These are phyloP conservation scores for Tremella yokohamensis DNA, from an alignment of 768 basidiomycete species.

Conservation along the genomic window DNA sequence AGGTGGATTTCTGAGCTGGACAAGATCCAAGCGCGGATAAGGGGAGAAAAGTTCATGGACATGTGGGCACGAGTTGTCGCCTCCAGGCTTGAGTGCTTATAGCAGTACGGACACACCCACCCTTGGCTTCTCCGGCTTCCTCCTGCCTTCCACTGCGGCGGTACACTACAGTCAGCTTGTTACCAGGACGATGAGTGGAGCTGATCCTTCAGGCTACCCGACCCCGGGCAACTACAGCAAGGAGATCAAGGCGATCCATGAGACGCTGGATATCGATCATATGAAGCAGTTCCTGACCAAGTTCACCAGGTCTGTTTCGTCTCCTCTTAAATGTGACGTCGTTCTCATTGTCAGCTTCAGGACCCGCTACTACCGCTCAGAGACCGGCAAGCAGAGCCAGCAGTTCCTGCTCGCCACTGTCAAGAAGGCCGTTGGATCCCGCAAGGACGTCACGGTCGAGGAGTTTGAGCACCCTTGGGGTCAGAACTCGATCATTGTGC, in stretches of 20 bases:
- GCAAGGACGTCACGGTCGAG: conserved; percentile 58
- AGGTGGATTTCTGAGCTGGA: conserved; percentile 81
- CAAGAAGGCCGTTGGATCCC: conserved; percentile 30
- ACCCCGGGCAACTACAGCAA: conserved; percentile 44
- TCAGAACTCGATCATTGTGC: conserved; percentile 61
- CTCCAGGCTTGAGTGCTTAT: neutral
- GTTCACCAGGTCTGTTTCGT: conserved; percentile 32
- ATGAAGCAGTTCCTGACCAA: conserved; percentile 42
- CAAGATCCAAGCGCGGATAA: conserved; percentile 78
- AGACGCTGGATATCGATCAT: conserved; percentile 33
- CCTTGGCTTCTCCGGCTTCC: conserved; percentile 41
- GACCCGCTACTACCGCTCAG: conserved; percentile 53
- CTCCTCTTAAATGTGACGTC: neutral
- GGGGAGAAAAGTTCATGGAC: conserved; percentile 80
- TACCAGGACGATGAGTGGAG: conserved; percentile 58
- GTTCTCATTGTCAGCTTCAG: conserved; percentile 34
- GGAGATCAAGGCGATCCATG: conserved; percentile 40
- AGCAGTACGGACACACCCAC: conserved; percentile 68
- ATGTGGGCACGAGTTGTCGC: conserved; percentile 52
- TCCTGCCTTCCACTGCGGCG: conserved; percentile 30
- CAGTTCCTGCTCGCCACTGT: conserved; percentile 49
- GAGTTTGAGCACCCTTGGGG: conserved; percentile 59
- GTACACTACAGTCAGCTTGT: conserved; percentile 40
- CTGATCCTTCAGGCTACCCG: conserved; percentile 36
- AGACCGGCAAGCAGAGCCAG: conserved; percentile 51